Evolutionary conservation across 164 flowering plant species (phyloP).

Genomic region (Saururus chinensis): DNA sequence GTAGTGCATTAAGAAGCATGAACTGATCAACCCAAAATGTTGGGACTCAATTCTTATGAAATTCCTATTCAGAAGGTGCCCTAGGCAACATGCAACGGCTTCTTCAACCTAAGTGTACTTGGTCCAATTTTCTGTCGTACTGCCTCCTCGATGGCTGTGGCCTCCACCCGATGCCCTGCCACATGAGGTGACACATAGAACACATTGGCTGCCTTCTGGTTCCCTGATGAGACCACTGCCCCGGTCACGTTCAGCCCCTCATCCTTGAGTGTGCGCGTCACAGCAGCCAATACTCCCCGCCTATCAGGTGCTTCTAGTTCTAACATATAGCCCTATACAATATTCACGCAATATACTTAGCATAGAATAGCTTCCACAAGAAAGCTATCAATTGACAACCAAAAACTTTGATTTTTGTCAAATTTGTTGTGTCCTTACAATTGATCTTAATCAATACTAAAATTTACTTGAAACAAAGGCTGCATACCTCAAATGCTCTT

Average conservation of each 20-base stretch:
- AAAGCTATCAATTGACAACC: no score
- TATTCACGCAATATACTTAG: no score
- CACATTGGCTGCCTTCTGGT: conserved; percentile 39
- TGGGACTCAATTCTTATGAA: no score
- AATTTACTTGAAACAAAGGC: not conserved
- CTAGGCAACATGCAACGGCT: no score
- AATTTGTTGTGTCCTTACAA: no score
- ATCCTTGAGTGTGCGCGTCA: conserved; percentile 82
- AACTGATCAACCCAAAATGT: no score
- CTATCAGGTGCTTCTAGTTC: conserved; percentile 32
- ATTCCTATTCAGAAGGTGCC: no score
- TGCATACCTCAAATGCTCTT: conserved; percentile 58
- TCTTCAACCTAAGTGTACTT: conserved; percentile 53
- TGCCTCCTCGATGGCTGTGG: conserved; percentile 46
- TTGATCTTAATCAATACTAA: no score
- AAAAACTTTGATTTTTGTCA: no score
- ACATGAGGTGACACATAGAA: conserved; percentile 67
- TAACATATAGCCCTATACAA: conserved; percentile 18
- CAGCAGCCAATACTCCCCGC: conserved; percentile 66
- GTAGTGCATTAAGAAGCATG: no score
- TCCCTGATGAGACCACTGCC: conserved; percentile 69
- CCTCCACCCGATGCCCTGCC: conserved; percentile 42
- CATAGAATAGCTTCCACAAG: not conserved
- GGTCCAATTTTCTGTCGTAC: conserved; percentile 55
- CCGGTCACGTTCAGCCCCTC: conserved; percentile 78